Percentiles rank a stretch among this genome's conserved stretches.
Conservation (phyloP, 2,329 filamentous ascomycete genomes). For the Fusarium torulosum region DNA sequence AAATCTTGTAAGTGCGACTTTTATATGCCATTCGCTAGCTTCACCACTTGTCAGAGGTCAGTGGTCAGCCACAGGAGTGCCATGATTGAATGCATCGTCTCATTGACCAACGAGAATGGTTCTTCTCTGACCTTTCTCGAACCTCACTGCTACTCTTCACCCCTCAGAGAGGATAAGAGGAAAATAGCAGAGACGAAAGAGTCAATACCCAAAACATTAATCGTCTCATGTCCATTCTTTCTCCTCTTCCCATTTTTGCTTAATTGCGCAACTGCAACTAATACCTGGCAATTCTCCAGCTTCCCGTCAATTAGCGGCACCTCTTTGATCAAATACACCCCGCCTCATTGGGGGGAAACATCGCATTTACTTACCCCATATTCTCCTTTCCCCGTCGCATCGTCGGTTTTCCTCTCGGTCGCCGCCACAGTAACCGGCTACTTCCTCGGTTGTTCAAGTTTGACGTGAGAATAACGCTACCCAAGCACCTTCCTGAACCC, state of each 20-base stretch:
- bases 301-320: slow-evolving; percentile 42
- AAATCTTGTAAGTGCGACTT: slow-evolving; percentile 35
- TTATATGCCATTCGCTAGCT: slow-evolving; percentile 21
- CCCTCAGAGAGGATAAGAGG: background rate
- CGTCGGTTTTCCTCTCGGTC: slow-evolving; percentile 47
- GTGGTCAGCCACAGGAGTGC: slow-evolving; percentile 38
- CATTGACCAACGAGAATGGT: slow-evolving; percentile 36
- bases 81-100: slow-evolving; percentile 33
- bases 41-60: slow-evolving; percentile 20
- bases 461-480: slow-evolving; percentile 19
- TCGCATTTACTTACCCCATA: slow-evolving; percentile 38
- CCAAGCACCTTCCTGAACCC: slow-evolving; percentile 32
- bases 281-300: slow-evolving; percentile 41
- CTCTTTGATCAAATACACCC: slow-evolving; percentile 47
- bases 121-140: background rate
- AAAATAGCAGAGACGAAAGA: slow-evolving; percentile 6
- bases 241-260: slow-evolving; percentile 18
- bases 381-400: slow-evolving; percentile 41
- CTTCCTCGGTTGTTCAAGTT: slow-evolving; percentile 45
- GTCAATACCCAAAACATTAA: slow-evolving; percentile 26
- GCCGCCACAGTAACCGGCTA: slow-evolving; percentile 45
- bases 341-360: slow-evolving; percentile 46
- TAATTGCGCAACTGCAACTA: slow-evolving; percentile 26
- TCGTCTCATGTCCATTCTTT: slow-evolving; percentile 32
- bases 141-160: background rate